Base-by-base conservation (phyloP, 2,329 filamentous ascomycete species). In the Aspergillus brasiliensis region DNA sequence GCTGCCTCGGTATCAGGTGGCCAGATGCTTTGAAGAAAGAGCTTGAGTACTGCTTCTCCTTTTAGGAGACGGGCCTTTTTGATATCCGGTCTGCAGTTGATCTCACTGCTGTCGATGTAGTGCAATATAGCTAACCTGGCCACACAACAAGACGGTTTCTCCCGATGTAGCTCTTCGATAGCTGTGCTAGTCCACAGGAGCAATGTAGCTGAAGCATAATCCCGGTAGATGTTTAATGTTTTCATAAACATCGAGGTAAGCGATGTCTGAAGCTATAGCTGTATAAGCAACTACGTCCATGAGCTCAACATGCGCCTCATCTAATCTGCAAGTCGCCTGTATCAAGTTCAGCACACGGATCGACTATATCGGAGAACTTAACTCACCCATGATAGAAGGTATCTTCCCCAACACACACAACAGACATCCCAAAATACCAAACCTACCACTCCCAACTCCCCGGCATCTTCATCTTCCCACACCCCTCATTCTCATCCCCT, bases 21-120 rank as follows among this genome's bases (percentile, higher is more conserved):
- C 73, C 74, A 77, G 3, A 48, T 62, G 1, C 74, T 71, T 11
- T 63, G 67, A 11, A 75, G 62, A 49, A 77, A 75, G 23, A 75
- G 59, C 21, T 53, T 64, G 7, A 73, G 70, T 7, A 73, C 60
- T 1, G 64, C 61, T 8, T 71, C 64, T 42, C 75, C 74, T 34
- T n/a, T 13, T 13, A 1, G 70, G 5, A 76, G 71, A 13, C 49
- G 70, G 7, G 65, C 55, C 46, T 68, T 69, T 67, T 67, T 1
- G 59, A 40, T 59, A 75, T 64, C 75, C 74, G 76, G 34, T 75
- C 67, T 6, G 19, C 53, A 11, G 15, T 75, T 57, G 2, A 78
- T 72, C 11, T 58, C 59, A 49, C 77, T 78, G 42, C 60, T 52
- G 38, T 76, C 70, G 42, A 77, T 58, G 54, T 69, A 77, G 25